Base-by-base conservation (phyloP, 345 rosid species). In the Microcos paniculata region DNA sequence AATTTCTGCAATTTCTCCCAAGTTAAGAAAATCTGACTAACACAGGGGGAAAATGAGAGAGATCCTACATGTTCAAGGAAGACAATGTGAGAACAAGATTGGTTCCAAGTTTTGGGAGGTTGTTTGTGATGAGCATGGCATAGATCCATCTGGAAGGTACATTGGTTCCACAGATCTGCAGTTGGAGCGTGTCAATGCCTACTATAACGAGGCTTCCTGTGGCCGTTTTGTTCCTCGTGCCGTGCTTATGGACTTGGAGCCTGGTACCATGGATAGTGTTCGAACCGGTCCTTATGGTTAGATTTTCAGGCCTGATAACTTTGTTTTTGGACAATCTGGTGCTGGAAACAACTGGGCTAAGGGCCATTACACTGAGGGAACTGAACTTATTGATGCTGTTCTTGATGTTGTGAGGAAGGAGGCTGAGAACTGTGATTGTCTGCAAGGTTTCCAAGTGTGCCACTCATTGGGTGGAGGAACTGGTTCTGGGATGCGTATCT, bases 11-110 rank as follows among this genome's bases (percentile, higher is more conserved):
- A n/a, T n/a, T n/a, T n/a, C n/a, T n/a, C n/a, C n/a, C n/a, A n/a
- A n/a, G n/a, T n/a, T n/a, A n/a, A n/a, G n/a, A n/a, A n/a, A n/a
- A n/a, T n/a, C n/a, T n/a, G n/a, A n/a, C n/a, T n/a, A n/a, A n/a
- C n/a, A n/a, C n/a, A n/a, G n/a, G n/a, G n/a, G n/a, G n/a, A 71
- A 40, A 30, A 82, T 82, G 82, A 73, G 82, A 1, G 84, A 82
- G 59, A 82, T 75, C 66, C 77, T 82, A 59, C 84, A 75, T 75
- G 62, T 82, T 26, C 84, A 82, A 46, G 82, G 79, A 49, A 77
- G 84, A 48, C 82, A 82, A 72, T 82, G 82, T 16, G 79, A 77
- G 75, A 82, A 82, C 59, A 77, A 82, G 70, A 82, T 82, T 48
- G 77, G 82, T 4, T 75, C 84, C 31, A 81, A 81, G n/a, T n/a